Conservation (phyloP, 176 grass and related monocot species). For the maize (Zea mays) region Zm-B73-REFERENCE-NAM-5.0 NC_050096.1:2986501-2987000, state of each 20-base stretch:
- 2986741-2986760: conserved; percentile 92
- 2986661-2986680: conserved; percentile 29
- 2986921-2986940: conserved; percentile 27
- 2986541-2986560: conserved; percentile 44
- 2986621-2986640: conserved; percentile 80
- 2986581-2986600: conserved; percentile 98
- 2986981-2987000: conserved; percentile 3
- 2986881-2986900: conserved; percentile 90
- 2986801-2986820: conserved; percentile 67
- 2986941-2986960: not conserved
- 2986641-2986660: conserved; percentile 14
- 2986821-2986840: conserved; percentile 67
- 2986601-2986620: conserved; percentile 90
- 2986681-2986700: conserved; percentile 18
- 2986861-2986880: conserved; percentile 54
- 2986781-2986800: conserved; percentile 75
- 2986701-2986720: conserved; percentile 20
- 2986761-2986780: conserved; percentile 85
- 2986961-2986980: not conserved
- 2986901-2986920: conserved; percentile 39
- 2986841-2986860: conserved; percentile 74
- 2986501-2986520: conserved; percentile 11
- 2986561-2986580: conserved; percentile 99
- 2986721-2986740: conserved; percentile 95
- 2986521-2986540: not conserved